Evolutionary conservation across 768 basidiomycete genomes (phyloP).

Genomic region (Lepiota venenata): DNA sequence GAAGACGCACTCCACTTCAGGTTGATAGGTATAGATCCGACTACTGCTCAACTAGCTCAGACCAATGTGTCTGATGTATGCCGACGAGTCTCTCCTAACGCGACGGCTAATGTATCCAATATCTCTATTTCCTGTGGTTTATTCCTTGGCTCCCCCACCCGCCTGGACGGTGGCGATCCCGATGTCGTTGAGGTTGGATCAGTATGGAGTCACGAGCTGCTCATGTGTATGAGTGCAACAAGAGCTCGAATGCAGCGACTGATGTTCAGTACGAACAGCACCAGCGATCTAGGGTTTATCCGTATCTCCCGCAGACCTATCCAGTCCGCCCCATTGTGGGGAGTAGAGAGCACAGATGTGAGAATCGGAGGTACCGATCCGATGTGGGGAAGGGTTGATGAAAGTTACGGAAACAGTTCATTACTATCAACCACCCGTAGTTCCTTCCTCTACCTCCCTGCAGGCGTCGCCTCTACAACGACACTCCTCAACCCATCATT

Average conservation of each 20-base stretch:
- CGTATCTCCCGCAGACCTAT: neutral
- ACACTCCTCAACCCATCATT: neutral
- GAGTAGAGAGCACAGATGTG: constrained; percentile 1
- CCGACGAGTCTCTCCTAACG: constrained; percentile 15
- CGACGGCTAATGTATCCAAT: constrained; percentile 18
- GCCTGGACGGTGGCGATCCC: constrained; percentile 19
- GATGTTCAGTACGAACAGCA: constrained; percentile 1
- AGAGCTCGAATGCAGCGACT: constrained; percentile 3
- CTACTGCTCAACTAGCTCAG: neutral
- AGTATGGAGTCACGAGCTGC: constrained; percentile 18
- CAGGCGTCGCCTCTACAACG: neutral
- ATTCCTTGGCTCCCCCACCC: constrained; percentile 17
- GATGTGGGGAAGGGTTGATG: constrained; percentile 5
- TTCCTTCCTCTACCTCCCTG: constrained; percentile 2
- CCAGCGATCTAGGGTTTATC: neutral
- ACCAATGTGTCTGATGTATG: constrained; percentile 1
- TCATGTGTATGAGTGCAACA: constrained; percentile 18
- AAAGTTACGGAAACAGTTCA: constrained; percentile 2
- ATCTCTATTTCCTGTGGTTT: constrained; percentile 17
- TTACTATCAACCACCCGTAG: constrained; percentile 3
- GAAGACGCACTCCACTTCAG: neutral
- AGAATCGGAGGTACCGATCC: neutral
- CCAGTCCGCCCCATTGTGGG: neutral
- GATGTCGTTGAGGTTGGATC: constrained; percentile 7
- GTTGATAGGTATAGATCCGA: neutral